These are phyloP conservation scores for Xylariaceae sp. DNA, from an alignment of 2,329 filamentous ascomycete species.

Conservation along the genomic window DNA sequence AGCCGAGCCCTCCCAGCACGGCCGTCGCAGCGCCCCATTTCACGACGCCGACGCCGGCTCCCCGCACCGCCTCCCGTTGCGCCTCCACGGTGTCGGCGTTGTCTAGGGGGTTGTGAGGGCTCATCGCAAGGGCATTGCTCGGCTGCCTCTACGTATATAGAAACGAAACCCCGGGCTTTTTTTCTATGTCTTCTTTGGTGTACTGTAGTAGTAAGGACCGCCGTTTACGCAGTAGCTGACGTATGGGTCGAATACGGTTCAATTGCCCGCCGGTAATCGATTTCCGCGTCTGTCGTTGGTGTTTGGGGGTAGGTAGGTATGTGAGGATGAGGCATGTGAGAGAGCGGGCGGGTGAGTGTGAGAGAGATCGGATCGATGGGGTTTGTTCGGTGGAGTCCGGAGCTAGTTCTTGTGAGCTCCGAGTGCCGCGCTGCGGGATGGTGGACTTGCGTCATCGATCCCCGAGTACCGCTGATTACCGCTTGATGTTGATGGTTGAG, in stretches of 20 bases:
- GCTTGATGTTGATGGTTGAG: no score
- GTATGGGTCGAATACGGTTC: no score
- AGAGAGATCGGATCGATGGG: not conserved
- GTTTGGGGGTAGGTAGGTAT: not conserved
- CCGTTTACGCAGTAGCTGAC: no score
- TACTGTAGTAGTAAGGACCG: no score
- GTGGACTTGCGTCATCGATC: not conserved
- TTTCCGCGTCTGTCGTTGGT: not conserved
- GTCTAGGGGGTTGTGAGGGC: constrained; percentile 59
- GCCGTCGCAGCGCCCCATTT: constrained; percentile 74
- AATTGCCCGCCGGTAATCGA: not conserved
- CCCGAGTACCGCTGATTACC: not conserved
- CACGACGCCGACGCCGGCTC: constrained; percentile 66
- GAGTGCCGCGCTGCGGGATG: no score
- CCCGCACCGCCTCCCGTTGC: constrained; percentile 70
- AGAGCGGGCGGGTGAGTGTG: no score
- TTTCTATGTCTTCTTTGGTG: no score
- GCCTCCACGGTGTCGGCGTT: constrained; percentile 70
- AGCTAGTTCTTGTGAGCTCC: not conserved
- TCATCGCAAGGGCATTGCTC: constrained; percentile 40
- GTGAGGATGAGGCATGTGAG: no score
- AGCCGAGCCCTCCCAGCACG: constrained; percentile 63
- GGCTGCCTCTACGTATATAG: not conserved
- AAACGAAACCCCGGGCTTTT: no score
- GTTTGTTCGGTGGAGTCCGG: not conserved